Conservation (phyloP, 768 basidiomycete species). For the Sarcomyxa edulis region DNA sequence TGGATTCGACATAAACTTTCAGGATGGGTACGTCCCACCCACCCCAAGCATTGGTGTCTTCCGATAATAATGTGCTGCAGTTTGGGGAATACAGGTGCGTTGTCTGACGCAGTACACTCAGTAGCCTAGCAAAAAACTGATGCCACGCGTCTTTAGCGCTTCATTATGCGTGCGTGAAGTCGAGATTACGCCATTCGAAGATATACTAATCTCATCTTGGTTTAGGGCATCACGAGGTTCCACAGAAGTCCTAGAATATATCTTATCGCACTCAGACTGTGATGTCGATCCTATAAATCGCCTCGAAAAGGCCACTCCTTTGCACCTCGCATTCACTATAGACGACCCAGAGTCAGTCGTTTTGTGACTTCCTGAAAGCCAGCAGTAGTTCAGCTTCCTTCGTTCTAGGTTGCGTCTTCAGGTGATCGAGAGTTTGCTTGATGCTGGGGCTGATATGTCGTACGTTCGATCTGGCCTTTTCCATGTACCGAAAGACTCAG, state of each 20-base stretch:
- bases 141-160: constrained; percentile 38
- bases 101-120: constrained; percentile 5
- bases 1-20: constrained; percentile 66
- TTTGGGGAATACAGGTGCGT: constrained; percentile 74
- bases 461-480: constrained; percentile 23
- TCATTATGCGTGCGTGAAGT: constrained; percentile 59
- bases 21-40: constrained; percentile 62
- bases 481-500: not conserved
- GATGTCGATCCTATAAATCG: constrained; percentile 78
- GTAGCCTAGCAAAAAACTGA: constrained; percentile 8
- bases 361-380: no score
- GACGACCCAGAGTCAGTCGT: constrained; percentile 50
- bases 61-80: constrained; percentile 27
- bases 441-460: constrained; percentile 75
- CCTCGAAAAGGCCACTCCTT: constrained; percentile 65
- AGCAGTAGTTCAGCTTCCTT: no score
- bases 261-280: constrained; percentile 70
- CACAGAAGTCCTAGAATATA: constrained; percentile 60
- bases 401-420: constrained; percentile 43
- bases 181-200: not conserved
- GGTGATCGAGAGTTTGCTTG: constrained; percentile 62
- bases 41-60: no score
- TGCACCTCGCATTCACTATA: constrained; percentile 67
- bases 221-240: constrained; percentile 51
- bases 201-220: constrained; percentile 4